phyloP scores from a whole-genome alignment of 179 eudicot species.

The Monotropa hypopitys region DNA sequence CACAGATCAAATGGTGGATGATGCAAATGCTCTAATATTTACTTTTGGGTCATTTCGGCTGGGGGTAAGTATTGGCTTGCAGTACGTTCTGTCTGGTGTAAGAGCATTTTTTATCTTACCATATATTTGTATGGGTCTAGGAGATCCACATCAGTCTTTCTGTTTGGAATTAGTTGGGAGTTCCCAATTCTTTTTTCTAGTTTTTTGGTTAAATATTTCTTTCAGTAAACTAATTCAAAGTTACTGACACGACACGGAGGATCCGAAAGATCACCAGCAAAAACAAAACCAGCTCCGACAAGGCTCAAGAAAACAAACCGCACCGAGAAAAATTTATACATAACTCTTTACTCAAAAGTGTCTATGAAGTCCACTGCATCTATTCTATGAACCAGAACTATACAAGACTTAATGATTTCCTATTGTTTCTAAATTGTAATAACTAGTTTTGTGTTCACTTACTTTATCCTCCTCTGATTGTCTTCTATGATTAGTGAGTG shows the following conservation, averaged over 20 bases:
- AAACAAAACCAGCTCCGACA: not conserved
- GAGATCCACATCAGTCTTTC: not conserved
- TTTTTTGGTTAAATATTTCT: not conserved
- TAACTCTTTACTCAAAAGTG: not conserved
- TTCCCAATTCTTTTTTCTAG: not conserved
- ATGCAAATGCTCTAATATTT: conserved; percentile 53
- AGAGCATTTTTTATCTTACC: not conserved
- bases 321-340: not conserved
- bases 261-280: not conserved
- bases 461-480: not conserved
- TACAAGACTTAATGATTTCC: not conserved
- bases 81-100: not conserved
- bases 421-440: not conserved
- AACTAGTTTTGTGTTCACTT: not conserved
- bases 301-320: not conserved
- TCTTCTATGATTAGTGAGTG: not conserved
- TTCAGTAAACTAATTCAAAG: not conserved
- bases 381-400: not conserved
- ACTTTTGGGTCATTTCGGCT: conserved; percentile 64
- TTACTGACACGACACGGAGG: not conserved
- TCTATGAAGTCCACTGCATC: not conserved
- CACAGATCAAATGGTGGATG: conserved; percentile 58
- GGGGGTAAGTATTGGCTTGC: conserved; percentile 41
- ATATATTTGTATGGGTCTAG: not conserved
- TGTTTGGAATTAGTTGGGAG: not conserved